Conservation (phyloP, 2,329 filamentous ascomycete genomes). For the Epichloe hybrida region DNA sequence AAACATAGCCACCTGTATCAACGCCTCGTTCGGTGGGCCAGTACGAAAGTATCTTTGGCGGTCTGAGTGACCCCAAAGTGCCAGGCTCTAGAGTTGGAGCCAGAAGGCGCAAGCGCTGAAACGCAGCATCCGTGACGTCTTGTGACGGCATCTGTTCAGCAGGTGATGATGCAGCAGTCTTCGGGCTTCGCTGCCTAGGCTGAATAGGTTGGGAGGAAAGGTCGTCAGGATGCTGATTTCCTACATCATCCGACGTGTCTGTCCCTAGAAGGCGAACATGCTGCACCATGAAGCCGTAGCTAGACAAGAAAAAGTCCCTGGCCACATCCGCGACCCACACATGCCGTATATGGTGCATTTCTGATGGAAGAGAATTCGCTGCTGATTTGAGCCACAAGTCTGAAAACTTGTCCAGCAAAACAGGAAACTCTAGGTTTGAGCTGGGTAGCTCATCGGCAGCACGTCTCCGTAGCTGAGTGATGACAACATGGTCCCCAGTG, state of each 20-base stretch:
- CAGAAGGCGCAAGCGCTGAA: conserved; percentile 23
- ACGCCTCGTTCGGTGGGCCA: conserved; percentile 27
- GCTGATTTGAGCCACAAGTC: conserved; percentile 20
- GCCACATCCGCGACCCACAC: conserved; percentile 21
- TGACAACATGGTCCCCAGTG: conserved; percentile 14
- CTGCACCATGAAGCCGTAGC: conserved; percentile 22
- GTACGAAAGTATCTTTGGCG: conserved; percentile 19
- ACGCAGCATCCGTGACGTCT: conserved; percentile 14
- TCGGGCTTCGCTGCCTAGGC: neutral
- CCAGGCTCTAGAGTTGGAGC: conserved; percentile 16
- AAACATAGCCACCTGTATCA: conserved; percentile 22
- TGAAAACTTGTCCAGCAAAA: conserved; percentile 16
- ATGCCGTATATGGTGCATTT: conserved; percentile 12
- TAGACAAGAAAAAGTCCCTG: conserved; percentile 21
- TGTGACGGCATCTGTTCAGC: conserved; percentile 2
- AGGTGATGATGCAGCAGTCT: conserved; percentile 6
- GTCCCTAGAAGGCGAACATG: conserved; percentile 17
- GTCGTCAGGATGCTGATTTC: conserved; percentile 6
- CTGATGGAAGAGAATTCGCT: conserved; percentile 11
- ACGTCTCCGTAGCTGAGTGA: conserved; percentile 18
- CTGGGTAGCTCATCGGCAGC: conserved; percentile 12
- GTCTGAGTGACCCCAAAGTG: conserved; percentile 14
- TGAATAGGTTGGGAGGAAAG: neutral
- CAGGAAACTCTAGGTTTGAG: conserved; percentile 14
- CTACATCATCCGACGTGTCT: conserved; percentile 3